phyloP scores from a whole-genome alignment of 106 monocot species.

The Vanilla planifolia region DNA sequence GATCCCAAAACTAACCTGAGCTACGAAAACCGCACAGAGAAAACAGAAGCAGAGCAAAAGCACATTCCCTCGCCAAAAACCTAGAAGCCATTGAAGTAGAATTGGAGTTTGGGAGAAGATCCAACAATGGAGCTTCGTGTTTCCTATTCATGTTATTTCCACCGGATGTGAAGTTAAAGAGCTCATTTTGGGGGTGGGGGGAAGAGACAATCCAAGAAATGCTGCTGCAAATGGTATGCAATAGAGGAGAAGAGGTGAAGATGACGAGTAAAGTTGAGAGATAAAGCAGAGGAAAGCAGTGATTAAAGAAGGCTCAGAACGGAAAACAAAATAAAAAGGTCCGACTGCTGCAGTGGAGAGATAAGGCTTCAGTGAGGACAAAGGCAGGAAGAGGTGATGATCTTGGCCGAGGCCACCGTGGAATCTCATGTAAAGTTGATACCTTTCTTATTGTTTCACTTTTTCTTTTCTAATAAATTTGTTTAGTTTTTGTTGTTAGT shows the following conservation, averaged over 20 bases:
- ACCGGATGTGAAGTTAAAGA: not conserved
- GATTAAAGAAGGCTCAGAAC: too few species aligned
- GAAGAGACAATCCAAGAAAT: too few species aligned
- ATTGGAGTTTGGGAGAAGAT: not conserved
- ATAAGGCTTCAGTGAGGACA: too few species aligned
- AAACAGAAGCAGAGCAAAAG: conserved; percentile 6
- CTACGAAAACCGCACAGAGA: conserved; percentile 8
- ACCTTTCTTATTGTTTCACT: too few species aligned
- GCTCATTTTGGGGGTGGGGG: not conserved
- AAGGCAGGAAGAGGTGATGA: too few species aligned
- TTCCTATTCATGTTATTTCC: not conserved
- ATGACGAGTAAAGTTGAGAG: not conserved
- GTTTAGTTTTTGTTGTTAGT: too few species aligned
- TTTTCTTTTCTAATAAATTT: too few species aligned
- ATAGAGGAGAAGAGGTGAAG: conserved; percentile 1
- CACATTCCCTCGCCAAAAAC: conserved; percentile 9
- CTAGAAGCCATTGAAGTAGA: conserved; percentile 2
- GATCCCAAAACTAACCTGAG: conserved; percentile 12
- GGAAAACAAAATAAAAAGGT: too few species aligned
- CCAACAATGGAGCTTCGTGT: not conserved
- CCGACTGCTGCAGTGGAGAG: too few species aligned
- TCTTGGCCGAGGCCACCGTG: too few species aligned
- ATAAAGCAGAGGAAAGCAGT: conserved; percentile 8
- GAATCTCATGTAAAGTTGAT: too few species aligned
- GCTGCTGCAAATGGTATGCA: not conserved